These are phyloP conservation scores for Paraconiothyrium brasiliense DNA, from an alignment of 2,329 filamentous ascomycete species.

Conservation along the genomic window DNA sequence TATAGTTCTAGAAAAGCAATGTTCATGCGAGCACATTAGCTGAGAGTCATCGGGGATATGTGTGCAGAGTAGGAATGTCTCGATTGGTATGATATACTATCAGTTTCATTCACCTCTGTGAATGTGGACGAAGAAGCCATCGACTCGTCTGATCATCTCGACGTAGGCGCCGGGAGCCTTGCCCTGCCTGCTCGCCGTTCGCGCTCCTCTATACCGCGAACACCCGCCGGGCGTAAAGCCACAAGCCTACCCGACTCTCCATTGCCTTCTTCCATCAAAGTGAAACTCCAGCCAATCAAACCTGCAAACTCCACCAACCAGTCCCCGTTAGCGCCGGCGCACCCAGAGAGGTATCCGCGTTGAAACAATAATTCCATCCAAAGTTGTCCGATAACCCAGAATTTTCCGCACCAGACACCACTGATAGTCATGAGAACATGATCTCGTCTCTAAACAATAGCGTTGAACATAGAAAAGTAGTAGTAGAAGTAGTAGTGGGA, in stretches of 20 bases:
- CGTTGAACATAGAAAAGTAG: slow-evolving; percentile 34
- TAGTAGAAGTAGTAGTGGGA: slow-evolving; percentile 14
- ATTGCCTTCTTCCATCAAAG: slow-evolving; percentile 8
- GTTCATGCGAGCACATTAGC: not conserved
- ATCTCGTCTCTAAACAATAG: slow-evolving; percentile 37
- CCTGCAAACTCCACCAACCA: slow-evolving; percentile 25
- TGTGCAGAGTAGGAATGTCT: slow-evolving; percentile 12
- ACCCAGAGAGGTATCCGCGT: slow-evolving; percentile 39
- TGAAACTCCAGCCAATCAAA: slow-evolving; percentile 16
- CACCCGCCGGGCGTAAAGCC: slow-evolving; percentile 8
- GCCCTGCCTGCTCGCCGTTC: not conserved
- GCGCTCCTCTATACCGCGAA: slow-evolving; percentile 14
- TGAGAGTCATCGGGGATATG: not conserved
- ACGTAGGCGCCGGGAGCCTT: slow-evolving; percentile 15
- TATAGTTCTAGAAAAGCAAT: slow-evolving; percentile 7
- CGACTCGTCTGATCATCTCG: slow-evolving; percentile 17
- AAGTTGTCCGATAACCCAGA: slow-evolving; percentile 23
- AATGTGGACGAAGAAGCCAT: not conserved
- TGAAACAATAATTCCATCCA: slow-evolving; percentile 24
- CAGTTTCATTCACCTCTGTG: slow-evolving; percentile 2
- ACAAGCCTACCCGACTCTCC: slow-evolving; percentile 5
- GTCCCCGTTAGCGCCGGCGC: slow-evolving; percentile 36
- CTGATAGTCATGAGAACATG: slow-evolving; percentile 39
- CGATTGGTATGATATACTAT: slow-evolving; percentile 8
- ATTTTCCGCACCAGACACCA: slow-evolving; percentile 40